Evolutionary conservation across 2,329 filamentous ascomycete genomes (phyloP).

Genomic region (Cladosporium cucumerinum): DNA sequence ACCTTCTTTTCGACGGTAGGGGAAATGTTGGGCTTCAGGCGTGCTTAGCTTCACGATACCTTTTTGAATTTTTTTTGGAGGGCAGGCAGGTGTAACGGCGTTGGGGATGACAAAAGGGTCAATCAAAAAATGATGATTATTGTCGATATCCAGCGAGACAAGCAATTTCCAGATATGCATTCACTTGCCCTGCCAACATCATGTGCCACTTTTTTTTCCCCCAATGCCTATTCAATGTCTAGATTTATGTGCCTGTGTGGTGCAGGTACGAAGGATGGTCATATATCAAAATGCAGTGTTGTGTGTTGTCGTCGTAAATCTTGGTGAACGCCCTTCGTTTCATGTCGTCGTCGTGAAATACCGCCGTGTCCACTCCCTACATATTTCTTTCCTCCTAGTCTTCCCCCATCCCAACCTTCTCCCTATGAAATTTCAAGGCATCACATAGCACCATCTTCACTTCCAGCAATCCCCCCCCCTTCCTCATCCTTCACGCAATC

Average conservation of each 20-base stretch:
- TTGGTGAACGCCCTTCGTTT: not conserved
- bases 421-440: not conserved
- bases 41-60: conserved; percentile 16
- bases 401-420: not conserved
- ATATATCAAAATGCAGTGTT: not conserved
- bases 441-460: not conserved
- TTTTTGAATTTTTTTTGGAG: conserved; percentile 14
- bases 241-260: not conserved
- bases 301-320: not conserved
- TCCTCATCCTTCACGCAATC: conserved; percentile 29
- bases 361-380: not conserved
- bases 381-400: not conserved
- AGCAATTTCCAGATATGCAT: conserved; percentile 13
- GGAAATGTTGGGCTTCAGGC: conserved; percentile 12
- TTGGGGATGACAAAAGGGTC: conserved; percentile 10
- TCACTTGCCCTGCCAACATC: conserved; percentile 16
- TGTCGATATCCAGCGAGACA: conserved; percentile 14
- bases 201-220: conserved; percentile 6
- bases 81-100: conserved; percentile 16
- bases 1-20: conserved; percentile 1
- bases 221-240: not conserved
- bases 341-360: not conserved
- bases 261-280: not conserved
- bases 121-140: conserved; percentile 14
- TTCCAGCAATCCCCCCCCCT: not conserved